These are phyloP conservation scores for Galerina marginata DNA, from an alignment of 768 basidiomycete species.

Conservation along the genomic window DNA sequence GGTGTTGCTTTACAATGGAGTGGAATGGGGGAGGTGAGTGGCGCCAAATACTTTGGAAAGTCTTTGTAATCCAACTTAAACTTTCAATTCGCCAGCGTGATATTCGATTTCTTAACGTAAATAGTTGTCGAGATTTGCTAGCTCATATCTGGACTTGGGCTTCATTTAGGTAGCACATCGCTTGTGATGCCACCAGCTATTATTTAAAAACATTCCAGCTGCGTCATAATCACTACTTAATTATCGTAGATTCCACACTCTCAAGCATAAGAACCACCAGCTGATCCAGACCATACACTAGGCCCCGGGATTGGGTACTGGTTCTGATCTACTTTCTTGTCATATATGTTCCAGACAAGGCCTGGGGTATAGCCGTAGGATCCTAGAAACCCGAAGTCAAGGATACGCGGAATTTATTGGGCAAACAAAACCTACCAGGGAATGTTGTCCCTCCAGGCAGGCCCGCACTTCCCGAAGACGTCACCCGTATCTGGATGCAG, in stretches of 20 bases:
- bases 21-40: conserved; percentile 1
- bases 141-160: too few species aligned
- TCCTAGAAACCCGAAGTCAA: conserved; percentile 11
- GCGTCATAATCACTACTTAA: too few species aligned
- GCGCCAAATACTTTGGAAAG: too few species aligned
- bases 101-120: too few species aligned
- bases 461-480: conserved; percentile 29
- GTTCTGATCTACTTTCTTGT: conserved; percentile 20
- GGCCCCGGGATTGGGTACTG: conserved; percentile 37
- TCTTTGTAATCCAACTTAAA: too few species aligned
- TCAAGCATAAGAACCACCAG: conserved; percentile 26
- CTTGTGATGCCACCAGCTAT: too few species aligned
- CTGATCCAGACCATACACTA: conserved; percentile 35
- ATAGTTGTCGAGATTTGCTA: too few species aligned
- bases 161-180: too few species aligned
- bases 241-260: too few species aligned
- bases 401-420: background rate
- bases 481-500: conserved; percentile 51
- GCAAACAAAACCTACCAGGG: conserved; percentile 27
- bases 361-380: conserved; percentile 38
- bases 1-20: background rate
- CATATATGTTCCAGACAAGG: conserved; percentile 38
- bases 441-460: conserved; percentile 35
- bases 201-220: too few species aligned
- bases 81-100: too few species aligned